Conservation (phyloP, 176 grass and related monocot genomes). For the Cocos nucifera region DNA sequence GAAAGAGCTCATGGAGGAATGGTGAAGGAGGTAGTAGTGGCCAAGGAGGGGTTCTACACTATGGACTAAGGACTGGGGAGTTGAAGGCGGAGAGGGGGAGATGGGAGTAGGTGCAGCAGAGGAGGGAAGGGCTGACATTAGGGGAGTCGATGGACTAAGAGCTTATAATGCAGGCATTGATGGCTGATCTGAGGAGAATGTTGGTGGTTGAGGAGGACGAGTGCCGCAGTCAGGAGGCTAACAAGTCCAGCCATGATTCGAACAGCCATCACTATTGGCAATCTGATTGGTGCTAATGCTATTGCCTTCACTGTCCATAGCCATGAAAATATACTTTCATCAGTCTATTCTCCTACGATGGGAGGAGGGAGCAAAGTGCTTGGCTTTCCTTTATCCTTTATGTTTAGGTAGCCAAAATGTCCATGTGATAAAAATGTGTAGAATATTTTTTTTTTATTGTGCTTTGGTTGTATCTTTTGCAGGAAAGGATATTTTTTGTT, state of each 20-base stretch:
- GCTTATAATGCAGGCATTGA: constrained; percentile 23
- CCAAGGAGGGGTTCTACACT: not conserved
- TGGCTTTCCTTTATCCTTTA: too few relatives aligned
- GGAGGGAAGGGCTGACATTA: constrained; percentile 29
- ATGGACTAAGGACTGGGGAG: constrained; percentile 6
- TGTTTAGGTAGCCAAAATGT: too few relatives aligned
- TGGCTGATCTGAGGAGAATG: constrained; percentile 31
- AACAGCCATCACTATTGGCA: too few relatives aligned
- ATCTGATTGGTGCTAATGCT: too few relatives aligned
- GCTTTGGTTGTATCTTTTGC: too few relatives aligned
- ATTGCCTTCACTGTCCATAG: too few relatives aligned
- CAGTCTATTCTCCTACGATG: too few relatives aligned
- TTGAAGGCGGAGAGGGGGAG: not conserved
- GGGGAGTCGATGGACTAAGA: constrained; percentile 22
- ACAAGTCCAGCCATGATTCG: not conserved
- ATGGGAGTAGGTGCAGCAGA: constrained; percentile 29
- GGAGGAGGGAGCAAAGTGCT: too few relatives aligned
- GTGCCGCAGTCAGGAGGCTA: constrained; percentile 21
- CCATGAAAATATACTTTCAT: too few relatives aligned
- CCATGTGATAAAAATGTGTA: too few relatives aligned
- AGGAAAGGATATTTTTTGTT: too few relatives aligned
- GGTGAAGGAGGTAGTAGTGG: constrained; percentile 9
- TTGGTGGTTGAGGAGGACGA: constrained; percentile 26
- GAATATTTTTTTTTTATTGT: too few relatives aligned
- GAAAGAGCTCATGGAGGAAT: constrained; percentile 19